A percentile compares a stretch with the other conserved stretches of the same genome.
Evolutionary conservation across 192 early-diverging fungal species (phyloP).

Genomic region (Gorgonomyces haynaldii): DNA sequence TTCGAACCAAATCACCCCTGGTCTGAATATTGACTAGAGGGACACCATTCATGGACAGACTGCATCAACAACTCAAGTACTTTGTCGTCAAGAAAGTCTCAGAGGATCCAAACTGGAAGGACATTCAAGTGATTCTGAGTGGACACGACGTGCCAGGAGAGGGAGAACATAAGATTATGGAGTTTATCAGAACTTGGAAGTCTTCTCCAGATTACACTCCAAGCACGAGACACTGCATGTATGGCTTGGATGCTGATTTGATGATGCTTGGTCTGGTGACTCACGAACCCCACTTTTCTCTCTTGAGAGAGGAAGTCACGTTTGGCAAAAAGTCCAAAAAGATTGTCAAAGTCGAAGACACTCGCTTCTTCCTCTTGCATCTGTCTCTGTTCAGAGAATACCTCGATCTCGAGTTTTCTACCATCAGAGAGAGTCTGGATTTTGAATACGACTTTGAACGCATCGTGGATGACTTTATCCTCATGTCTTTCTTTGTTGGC

Average conservation of each 20-base stretch:
- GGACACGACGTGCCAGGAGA: constrained; percentile 96
- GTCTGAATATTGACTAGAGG: constrained; percentile 34
- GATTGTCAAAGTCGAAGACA: constrained; percentile 46
- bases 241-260: constrained; percentile 77
- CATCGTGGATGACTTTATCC: constrained; percentile 95
- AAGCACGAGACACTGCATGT: constrained; percentile 78
- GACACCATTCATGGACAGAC: constrained; percentile 88
- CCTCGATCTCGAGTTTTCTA: constrained; percentile 66
- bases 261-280: constrained; percentile 94
- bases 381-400: constrained; percentile 80
- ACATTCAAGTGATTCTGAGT: constrained; percentile 77
- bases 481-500: constrained; percentile 95
- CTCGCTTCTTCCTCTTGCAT: constrained; percentile 54
- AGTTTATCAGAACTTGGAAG: constrained; percentile 78
- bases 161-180: constrained; percentile 99
- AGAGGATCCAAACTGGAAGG: constrained; percentile 74
- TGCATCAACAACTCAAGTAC: constrained; percentile 79
- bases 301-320: constrained; percentile 89
- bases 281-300: constrained; percentile 94
- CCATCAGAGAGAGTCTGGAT: constrained; percentile 41
- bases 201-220: constrained; percentile 68
- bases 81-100: constrained; percentile 79
- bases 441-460: constrained; percentile 80
- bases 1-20: constrained; percentile 50
- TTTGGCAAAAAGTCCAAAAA: constrained; percentile 61